Base-by-base conservation (phyloP, 768 basidiomycete species). In the Rhodosporidiobolus sp. region DNA sequence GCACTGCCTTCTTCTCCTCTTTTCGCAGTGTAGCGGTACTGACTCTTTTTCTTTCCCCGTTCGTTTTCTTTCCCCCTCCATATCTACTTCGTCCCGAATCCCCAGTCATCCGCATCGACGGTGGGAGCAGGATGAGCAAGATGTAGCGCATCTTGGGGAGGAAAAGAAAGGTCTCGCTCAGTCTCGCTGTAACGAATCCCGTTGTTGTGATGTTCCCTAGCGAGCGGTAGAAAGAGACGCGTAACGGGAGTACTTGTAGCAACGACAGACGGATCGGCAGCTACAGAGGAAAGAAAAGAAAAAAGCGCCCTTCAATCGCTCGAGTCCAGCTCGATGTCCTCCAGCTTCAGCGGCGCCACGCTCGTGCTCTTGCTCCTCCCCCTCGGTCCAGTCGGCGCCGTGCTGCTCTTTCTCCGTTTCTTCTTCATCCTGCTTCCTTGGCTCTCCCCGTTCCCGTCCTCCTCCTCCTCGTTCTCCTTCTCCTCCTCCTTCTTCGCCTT, bases 91-190 rank as follows among this genome's bases (percentile, higher is more conserved):
- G 20, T 12, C 17, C 32, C 16, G 35, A 1, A 6, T 5, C n/a
- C 48, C 34, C 55, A 63, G 69, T 60, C 20, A 67, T 75, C 45
- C 65, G 74, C 9, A 65, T 75, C 59, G 74, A 75, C 50, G 74
- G 74, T 10, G 74, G 69, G 0, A 34, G 68, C 4, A 19, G 74
- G 49, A 75, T 75, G 74, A 35, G 53, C 57, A 75, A 75, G 69
- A 68, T 70, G 65, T 75, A 52, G 38, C 38, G 38, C n/a, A n/a
- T n/a, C n/a, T 43, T 14, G 38, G 8, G 38, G 14, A 43, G 8
- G 38, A 43, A 43, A 14, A 14, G 38, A 43, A 43, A 43, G 14
- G 38, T 43, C 38, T 43, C 38, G 38, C 38, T 43, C n/a, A n/a
- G n/a, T n/a, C n/a, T n/a, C n/a, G n/a, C n/a, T n/a, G n/a, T n/a